phyloP scores from a whole-genome alignment of 2,329 filamentous ascomycete species.

The Trichoderma gracile region DNA sequence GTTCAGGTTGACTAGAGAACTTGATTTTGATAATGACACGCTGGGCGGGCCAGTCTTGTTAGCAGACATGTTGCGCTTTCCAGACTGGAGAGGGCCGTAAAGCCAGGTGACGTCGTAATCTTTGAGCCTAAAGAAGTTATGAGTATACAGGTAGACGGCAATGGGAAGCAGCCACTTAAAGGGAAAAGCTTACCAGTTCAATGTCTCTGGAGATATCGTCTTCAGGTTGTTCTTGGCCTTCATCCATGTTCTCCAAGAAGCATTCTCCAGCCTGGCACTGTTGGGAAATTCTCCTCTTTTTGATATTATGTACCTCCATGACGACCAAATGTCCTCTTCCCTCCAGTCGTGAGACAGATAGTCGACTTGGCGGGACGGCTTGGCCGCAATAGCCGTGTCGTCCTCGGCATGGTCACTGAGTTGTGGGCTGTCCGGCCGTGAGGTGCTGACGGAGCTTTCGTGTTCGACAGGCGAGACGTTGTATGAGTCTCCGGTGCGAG shows the following conservation, averaged over 20 bases:
- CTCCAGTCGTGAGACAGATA: conserved; percentile 92
- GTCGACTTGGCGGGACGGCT: conserved; percentile 88
- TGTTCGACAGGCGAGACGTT: conserved; percentile 56
- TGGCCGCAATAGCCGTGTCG: conserved; percentile 71
- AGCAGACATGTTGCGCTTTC: conserved; percentile 56
- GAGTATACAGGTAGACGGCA: conserved; percentile 25
- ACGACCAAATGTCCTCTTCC: conserved; percentile 96
- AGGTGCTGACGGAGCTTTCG: conserved; percentile 52
- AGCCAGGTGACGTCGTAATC: conserved; percentile 98
- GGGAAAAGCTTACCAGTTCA: conserved; percentile 74
- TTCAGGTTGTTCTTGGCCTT: conserved; percentile 85
- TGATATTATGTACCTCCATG: conserved; percentile 89
- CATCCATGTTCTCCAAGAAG: conserved; percentile 95
- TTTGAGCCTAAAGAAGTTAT: conserved; percentile 70
- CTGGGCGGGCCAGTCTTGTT: conserved; percentile 46
- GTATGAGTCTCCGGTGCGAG: conserved; percentile 52
- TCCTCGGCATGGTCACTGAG: conserved; percentile 67
- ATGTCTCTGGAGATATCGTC: conserved; percentile 84
- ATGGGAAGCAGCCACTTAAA: neutral
- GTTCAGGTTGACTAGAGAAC: conserved; percentile 63
- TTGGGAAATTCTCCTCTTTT: conserved; percentile 79
- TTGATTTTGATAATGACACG: conserved; percentile 51
- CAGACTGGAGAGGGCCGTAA: conserved; percentile 86
- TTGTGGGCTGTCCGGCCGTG: conserved; percentile 60
- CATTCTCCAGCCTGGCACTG: conserved; percentile 83